Conservation (phyloP, 1,284 basidiomycete species). For the Grifola frondosa region DNA sequence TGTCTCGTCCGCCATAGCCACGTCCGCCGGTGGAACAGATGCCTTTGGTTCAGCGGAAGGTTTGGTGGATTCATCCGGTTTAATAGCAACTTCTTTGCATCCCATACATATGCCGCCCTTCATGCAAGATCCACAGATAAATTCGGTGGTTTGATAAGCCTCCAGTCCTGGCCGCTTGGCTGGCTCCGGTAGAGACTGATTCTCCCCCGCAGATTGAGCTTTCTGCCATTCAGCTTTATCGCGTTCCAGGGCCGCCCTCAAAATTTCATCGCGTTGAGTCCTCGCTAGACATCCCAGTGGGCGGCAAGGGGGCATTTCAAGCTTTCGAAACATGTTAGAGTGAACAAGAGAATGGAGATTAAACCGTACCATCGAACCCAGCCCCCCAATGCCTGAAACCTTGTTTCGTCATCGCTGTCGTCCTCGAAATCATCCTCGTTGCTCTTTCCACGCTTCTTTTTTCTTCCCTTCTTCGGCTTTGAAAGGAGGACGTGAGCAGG, state of each 20-base stretch:
- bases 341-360: constrained; percentile 3
- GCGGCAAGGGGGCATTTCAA: constrained; percentile 74
- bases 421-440: constrained; percentile 47
- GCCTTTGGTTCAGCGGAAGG: constrained; percentile 15
- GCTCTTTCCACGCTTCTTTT: constrained; percentile 42
- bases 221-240: constrained; percentile 45
- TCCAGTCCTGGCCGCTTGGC: constrained; percentile 45
- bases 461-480: constrained; percentile 36
- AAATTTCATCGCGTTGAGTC: constrained; percentile 70
- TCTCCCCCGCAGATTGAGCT: constrained; percentile 7
- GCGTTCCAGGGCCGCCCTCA: constrained; percentile 57
- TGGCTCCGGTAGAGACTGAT: constrained; percentile 24
- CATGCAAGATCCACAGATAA: constrained; percentile 75
- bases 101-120: constrained; percentile 77
- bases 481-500: constrained; percentile 58
- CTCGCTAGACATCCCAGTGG: constrained; percentile 79
- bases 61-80: constrained; percentile 37
- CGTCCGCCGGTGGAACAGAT: neutral
- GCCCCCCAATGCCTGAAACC: constrained; percentile 61
- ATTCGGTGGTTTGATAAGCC: constrained; percentile 68
- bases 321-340: constrained; percentile 36
- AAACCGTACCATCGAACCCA: constrained; percentile 79
- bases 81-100: constrained; percentile 60
- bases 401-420: constrained; percentile 56
- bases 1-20: constrained; percentile 10